Evolutionary conservation across 148 eudicot species (phyloP).

Genomic region (Fagopyrum esculentum): DNA sequence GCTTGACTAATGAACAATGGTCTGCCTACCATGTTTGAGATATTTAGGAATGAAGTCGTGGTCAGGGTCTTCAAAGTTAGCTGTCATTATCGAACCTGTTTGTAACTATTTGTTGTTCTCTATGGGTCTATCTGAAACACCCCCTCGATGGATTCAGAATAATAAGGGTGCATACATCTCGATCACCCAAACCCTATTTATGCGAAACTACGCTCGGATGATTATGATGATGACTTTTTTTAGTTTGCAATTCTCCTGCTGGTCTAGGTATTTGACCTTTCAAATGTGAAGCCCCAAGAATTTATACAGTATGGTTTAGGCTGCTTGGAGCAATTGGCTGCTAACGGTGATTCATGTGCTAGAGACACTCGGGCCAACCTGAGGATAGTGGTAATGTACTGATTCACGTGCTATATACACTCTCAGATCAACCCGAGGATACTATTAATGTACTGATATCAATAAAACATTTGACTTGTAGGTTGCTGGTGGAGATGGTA

Average conservation of each 20-base stretch:
- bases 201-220: too few species aligned
- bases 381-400: conserved; percentile 75
- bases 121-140: too few species aligned
- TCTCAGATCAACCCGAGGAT: conserved; percentile 67
- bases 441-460: conserved; percentile 52
- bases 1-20: background rate
- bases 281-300: conserved; percentile 67
- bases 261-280: conserved; percentile 62
- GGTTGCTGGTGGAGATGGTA: conserved; percentile 99
- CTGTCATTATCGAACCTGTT: background rate
- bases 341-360: conserved; percentile 63
- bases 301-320: conserved; percentile 74
- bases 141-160: too few species aligned
- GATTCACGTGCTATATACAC: conserved; percentile 14
- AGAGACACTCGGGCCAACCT: conserved; percentile 67
- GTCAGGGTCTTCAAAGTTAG: background rate
- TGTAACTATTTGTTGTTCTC: too few species aligned
- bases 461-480: conserved; percentile 11
- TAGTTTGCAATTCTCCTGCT: conserved; percentile 19
- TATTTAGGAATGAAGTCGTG: background rate
- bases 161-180: too few species aligned
- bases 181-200: too few species aligned
- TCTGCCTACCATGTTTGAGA: background rate
- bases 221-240: background rate
- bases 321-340: conserved; percentile 84